Evolutionary conservation across 768 basidiomycete species (phyloP), one percentile per base, ranked within the genome.

Genomic region (Boletus reticuloceps): DNA sequence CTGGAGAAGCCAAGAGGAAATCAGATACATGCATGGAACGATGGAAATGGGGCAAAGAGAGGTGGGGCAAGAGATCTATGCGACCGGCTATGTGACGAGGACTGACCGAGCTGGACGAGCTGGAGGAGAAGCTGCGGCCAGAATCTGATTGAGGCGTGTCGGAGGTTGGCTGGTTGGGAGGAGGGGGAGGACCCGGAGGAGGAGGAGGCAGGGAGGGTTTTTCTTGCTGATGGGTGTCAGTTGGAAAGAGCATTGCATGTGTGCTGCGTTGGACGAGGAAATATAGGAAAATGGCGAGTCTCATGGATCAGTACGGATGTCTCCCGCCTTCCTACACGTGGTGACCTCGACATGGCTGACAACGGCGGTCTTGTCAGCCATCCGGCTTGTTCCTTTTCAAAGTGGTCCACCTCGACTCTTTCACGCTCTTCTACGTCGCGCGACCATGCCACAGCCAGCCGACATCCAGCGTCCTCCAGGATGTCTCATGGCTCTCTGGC

Each of bases 101-200:
- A 64, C 68, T 50, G 58, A 70, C 69, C 70, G 70, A 70, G 56
- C 64, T 44, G 29, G 69, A 72, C 0, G 69, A 70, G 50, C 52
- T 65, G 29, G 69, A 67, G 12, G 69, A 70, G 31, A 70, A 8
- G 47, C 70, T 72, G 48, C 61, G 53, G 13, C 69, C 69, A 5
- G 70, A 72, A 22, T 70, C 69, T 0, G 70, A 70, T 25, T 60
- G 58, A 2, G 69, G 65, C 0, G 67, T 64, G 34, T 58, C 48
- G 7, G 67, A 47, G 27, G 50, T 27, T 27, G 27, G 2, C 8
- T 27, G 20, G 20, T 20, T 22, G 22, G 47, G 12, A 51, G 51
- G 8, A 47, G 45, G 36, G 20, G 34, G 34, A 10, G 32, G 19
- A 25, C 20, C 20, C 20, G 20, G 20, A 29, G 27, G 47, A 41